phyloP scores from a whole-genome alignment of 306 rosid species.

The Pachyrhizus erosus region DNA sequence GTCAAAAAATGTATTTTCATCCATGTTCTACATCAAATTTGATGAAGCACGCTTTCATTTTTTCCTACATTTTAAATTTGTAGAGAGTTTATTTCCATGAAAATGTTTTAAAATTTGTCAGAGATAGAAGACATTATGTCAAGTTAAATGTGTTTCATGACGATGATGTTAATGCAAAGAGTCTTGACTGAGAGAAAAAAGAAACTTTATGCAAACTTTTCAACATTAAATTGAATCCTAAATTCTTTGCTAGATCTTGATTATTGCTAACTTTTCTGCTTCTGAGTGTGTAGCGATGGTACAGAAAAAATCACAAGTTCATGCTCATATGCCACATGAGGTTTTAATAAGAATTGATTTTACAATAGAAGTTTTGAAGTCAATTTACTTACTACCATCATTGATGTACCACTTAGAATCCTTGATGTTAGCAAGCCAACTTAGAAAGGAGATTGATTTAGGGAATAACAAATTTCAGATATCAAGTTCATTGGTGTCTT shows the following conservation, averaged over 20 bases:
- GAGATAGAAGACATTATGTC: background rate
- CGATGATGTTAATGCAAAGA: background rate
- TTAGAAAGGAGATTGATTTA: slow-evolving; percentile 59
- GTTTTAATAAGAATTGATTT: slow-evolving; percentile 57
- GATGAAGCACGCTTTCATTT: background rate
- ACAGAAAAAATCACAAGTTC: slow-evolving; percentile 58
- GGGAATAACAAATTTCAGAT: background rate
- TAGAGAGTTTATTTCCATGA: background rate
- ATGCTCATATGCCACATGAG: slow-evolving; percentile 77
- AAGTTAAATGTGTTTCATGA: background rate
- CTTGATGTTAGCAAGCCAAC: slow-evolving; percentile 78
- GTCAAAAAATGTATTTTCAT: background rate
- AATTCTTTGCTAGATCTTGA: background rate
- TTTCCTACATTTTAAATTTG: background rate
- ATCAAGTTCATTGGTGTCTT: background rate
- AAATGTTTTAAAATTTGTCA: background rate
- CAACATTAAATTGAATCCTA: background rate
- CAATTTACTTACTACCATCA: slow-evolving; percentile 72
- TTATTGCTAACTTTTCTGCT: slow-evolving; percentile 29
- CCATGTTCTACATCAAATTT: background rate
- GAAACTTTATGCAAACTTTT: background rate
- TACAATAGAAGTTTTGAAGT: slow-evolving; percentile 53
- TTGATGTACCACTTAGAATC: slow-evolving; percentile 44
- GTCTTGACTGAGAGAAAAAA: background rate
- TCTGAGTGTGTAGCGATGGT: slow-evolving; percentile 19